Conservation (phyloP, 1,139 yeast genomes). For the Hansenula lynferdii region DNA sequence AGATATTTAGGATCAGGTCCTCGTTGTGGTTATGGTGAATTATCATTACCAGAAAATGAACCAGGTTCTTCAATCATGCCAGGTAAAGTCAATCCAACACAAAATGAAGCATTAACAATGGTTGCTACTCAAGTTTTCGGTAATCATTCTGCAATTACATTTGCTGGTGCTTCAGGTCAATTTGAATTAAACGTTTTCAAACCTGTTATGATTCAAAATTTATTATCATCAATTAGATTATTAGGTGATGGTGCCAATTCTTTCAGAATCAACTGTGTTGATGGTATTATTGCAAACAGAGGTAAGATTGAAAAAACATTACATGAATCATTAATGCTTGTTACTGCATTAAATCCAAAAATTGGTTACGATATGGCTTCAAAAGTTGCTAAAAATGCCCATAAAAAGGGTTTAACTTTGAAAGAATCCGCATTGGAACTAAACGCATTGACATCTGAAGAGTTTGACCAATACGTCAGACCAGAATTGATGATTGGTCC, state of each 20-base stretch:
- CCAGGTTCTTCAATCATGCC: slow-evolving; percentile 99
- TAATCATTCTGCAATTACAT: slow-evolving; percentile 90
- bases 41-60: slow-evolving; percentile 93
- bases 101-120: slow-evolving; percentile 98
- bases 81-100: slow-evolving; percentile 98
- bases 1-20: slow-evolving; percentile 99
- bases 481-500: slow-evolving; percentile 99
- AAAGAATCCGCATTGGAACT: slow-evolving; percentile 92
- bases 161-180: slow-evolving; percentile 98
- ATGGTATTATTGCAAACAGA: slow-evolving; percentile 85
- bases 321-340: slow-evolving; percentile 96
- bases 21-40: slow-evolving; percentile 98
- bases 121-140: slow-evolving; percentile 97
- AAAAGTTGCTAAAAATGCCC: slow-evolving; percentile 97
- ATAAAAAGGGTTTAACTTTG: slow-evolving; percentile 93
- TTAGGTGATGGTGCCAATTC: slow-evolving; percentile 87
- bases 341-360: slow-evolving; percentile 97
- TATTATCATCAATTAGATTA: slow-evolving; percentile 81
- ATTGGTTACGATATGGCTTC: slow-evolving; percentile 97
- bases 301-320: slow-evolving; percentile 81
- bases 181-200: slow-evolving; percentile 97
- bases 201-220: slow-evolving; percentile 90
- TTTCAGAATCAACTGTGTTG: slow-evolving; percentile 92
- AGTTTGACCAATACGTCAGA: slow-evolving; percentile 94
- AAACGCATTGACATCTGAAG: slow-evolving; percentile 73